Evolutionary conservation across 768 basidiomycete genomes (phyloP), one percentile per base, ranked within the genome.

Genomic region (Rhizopogon salebrosus): DNA sequence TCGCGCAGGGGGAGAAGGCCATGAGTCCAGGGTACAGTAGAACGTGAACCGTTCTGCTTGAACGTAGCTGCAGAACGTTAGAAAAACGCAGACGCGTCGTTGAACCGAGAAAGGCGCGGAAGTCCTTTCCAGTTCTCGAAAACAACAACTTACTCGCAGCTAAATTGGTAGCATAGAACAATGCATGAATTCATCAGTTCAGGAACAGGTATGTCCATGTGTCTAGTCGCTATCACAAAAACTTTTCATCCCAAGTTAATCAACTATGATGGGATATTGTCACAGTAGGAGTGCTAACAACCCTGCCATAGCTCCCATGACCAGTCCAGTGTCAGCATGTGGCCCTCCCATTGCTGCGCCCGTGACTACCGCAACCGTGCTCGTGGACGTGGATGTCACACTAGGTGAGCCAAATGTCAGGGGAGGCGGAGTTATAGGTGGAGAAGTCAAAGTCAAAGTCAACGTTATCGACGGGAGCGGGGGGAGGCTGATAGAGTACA

Each of bases 221-320:
- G n/a, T n/a, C n/a, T n/a, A 29, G 27, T 29, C 27, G 27, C 27
- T 29, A 29, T 29, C 27, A 29, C 3, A 2, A 9, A 29, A 29
- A 29, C 8, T 9, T 34, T 34, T 34, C 31, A 34, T 13, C 5
- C 8, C 31, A 20, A 10, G 11, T 8, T 45, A 9, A 20, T 11
- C 18, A 38, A n/a, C 10, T 20, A 41, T 6, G 6, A 22, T 41
- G 10, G 31, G 3, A 14, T 20, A 29, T 22, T 24, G 16, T 53
- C n/a, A 53, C 20, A 37, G 35, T 20, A 51, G 46, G 11, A 53
- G 20, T 23, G 52, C 52, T 9, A 36, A 24, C 16, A 53, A 2
- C 6, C 31, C 49, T 50, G 52, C 52, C 4, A 48, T 23, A 31
- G 49, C 52, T 51, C 49, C 52, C 16, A 38, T 52, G 2, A 53